Conservation (phyloP, 768 basidiomycete genomes). For the Hygrocybe punicea region DNA sequence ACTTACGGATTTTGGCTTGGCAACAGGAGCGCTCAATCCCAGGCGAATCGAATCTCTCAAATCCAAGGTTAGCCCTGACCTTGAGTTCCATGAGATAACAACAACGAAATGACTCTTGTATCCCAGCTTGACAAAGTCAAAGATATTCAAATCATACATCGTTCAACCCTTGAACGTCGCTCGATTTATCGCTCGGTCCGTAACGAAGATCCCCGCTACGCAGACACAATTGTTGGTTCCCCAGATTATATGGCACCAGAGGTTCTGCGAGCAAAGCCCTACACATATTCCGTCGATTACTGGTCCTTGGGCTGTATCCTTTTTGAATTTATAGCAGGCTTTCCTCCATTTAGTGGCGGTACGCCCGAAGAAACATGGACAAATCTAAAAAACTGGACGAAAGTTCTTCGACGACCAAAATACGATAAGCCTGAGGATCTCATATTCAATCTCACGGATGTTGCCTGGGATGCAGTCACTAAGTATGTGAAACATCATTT, state of each 20-base stretch:
- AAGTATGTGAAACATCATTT: constrained; percentile 44
- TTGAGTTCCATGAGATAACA: background rate
- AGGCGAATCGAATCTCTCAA: constrained; percentile 91
- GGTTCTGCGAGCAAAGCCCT: constrained; percentile 90
- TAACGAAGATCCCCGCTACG: constrained; percentile 86
- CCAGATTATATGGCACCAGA: constrained; percentile 99
- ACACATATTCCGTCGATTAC: constrained; percentile 94
- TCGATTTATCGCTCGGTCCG: constrained; percentile 93
- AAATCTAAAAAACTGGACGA: constrained; percentile 96
- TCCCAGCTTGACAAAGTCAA: constrained; percentile 91
- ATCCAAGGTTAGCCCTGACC: constrained; percentile 62
- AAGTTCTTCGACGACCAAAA: constrained; percentile 85
- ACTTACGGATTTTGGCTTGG: constrained; percentile 94
- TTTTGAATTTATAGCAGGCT: constrained; percentile 95
- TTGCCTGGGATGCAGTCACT: constrained; percentile 92
- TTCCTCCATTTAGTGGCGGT: constrained; percentile 95
- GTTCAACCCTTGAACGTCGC: constrained; percentile 90
- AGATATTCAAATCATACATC: constrained; percentile 82
- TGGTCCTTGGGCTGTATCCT: constrained; percentile 99
- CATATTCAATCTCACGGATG: constrained; percentile 91
- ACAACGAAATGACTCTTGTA: background rate
- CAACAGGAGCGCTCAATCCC: constrained; percentile 94
- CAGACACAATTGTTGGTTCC: constrained; percentile 95
- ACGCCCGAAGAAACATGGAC: constrained; percentile 99
- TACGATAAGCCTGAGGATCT: constrained; percentile 95